Evolutionary conservation across 106 monocot species (phyloP).

Genomic region (Allium sativum): DNA sequence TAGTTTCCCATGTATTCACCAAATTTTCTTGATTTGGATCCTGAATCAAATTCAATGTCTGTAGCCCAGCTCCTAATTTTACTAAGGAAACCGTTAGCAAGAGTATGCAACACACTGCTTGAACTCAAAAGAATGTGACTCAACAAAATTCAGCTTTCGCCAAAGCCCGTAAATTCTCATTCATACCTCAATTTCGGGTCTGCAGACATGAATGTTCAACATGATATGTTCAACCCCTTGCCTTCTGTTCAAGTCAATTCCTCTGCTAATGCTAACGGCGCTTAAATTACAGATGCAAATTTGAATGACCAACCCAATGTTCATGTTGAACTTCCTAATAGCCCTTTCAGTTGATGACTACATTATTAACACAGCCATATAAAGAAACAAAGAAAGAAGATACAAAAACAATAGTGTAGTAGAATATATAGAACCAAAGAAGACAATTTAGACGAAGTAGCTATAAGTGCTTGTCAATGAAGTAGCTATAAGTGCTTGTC

Average conservation of each 20-base stretch:
- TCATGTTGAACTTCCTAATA: constrained; percentile 27
- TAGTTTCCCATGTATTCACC: constrained; percentile 16
- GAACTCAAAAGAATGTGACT: constrained; percentile 19
- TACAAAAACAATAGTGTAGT: constrained; percentile 1
- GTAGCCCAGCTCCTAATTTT: background rate
- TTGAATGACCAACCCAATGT: background rate
- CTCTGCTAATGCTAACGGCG: constrained; percentile 7
- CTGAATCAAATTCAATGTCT: constrained; percentile 8
- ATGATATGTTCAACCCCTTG: constrained; percentile 14
- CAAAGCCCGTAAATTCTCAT: constrained; percentile 5
- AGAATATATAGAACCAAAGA: constrained; percentile 3
- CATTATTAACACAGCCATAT: constrained; percentile 11
- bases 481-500: no score
- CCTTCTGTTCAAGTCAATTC: constrained; percentile 11
- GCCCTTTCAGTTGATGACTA: constrained; percentile 15
- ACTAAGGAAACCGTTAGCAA: constrained; percentile 6
- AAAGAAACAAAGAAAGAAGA: constrained; percentile 4
- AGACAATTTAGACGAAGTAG: no score
- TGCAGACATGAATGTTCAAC: constrained; percentile 10
- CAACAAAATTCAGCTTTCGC: constrained; percentile 11
- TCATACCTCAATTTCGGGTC: constrained; percentile 10
- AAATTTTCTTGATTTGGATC: constrained; percentile 21
- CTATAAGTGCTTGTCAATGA: no score
- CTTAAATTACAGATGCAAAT: background rate
- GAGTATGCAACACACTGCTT: constrained; percentile 16